Evolutionary conservation across 441 rosid genomes (phyloP), one percentile per base, ranked within the genome.

Genomic region (Gossypium schwendimanii): DNA sequence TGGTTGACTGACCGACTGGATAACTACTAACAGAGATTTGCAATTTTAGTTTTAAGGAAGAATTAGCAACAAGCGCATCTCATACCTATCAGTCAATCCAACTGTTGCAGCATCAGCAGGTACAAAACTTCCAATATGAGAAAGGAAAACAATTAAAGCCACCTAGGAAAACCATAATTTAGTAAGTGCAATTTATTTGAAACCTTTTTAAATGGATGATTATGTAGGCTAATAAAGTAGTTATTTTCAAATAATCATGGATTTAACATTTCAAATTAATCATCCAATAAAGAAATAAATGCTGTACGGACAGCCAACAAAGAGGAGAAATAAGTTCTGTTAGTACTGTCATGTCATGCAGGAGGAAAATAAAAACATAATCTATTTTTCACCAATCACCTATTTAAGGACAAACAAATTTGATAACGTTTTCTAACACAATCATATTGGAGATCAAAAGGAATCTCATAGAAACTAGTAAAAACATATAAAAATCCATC

Each of bases 51-150:
- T 33, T 6, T 74, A 75, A 70, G 64, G 33, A 66, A 73, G 57
- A 76, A 69, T 36, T 45, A 50, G 73, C 71, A 76, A 73, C 65
- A 26, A 72, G 70, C 26, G 54, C 52, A 60, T 21, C 63, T 73
- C 15, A 23, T 45, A 91, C 99, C 99, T 89, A 81, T 95, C 98
- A 31, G 97, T 95, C 87, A 95, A 84, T 63, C 99, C 99, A 78
- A 95, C 84, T 59, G 91, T 90, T 69, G 99, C 99, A 71, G 96
- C 84, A 73, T 95, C 96, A 77, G 99, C 98, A 10, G 99, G 99
- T 79, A 95, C 98, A 82, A 91, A 94, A 85, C 99, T 92, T 80
- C 98, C 99, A 17, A 94, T 92, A 84, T 94, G 99, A 68, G 97
- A 89, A 73, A 95, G 94, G 79, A 92, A 95, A 81, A 95, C 95